These are phyloP conservation scores for Fusarium oligoseptatum DNA, from an alignment of 2,329 filamentous ascomycete species.

Conservation along the genomic window DNA sequence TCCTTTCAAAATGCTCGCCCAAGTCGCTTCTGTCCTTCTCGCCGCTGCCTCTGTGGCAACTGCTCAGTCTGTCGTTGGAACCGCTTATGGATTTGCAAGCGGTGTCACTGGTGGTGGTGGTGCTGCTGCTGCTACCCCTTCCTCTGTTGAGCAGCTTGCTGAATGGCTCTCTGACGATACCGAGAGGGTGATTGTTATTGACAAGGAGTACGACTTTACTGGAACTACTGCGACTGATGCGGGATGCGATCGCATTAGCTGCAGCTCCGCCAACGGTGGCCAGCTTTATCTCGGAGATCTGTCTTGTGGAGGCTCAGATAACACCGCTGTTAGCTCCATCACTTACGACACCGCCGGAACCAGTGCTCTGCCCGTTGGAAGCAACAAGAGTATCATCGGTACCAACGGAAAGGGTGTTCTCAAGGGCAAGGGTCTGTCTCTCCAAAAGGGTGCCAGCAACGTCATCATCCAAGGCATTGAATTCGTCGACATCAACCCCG, in stretches of 20 bases:
- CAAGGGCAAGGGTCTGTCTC: conserved; percentile 57
- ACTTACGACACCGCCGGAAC: conserved; percentile 46
- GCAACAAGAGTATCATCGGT: conserved; percentile 48
- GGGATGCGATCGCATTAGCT: conserved; percentile 48
- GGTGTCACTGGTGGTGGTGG: conserved; percentile 66
- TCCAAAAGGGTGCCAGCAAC: conserved; percentile 60
- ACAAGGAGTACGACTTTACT: conserved; percentile 47
- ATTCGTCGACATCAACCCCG: conserved; percentile 59
- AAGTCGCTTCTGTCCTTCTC: conserved; percentile 30
- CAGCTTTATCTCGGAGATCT: conserved; percentile 48
- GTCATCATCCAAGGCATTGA: conserved; percentile 66
- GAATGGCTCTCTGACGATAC: conserved; percentile 45
- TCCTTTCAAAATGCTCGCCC: not conserved
- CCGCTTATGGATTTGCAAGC: conserved; percentile 48
- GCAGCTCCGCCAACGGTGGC: conserved; percentile 46
- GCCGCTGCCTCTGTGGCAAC: conserved; percentile 38
- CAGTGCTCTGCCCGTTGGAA: conserved; percentile 41
- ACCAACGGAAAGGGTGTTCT: conserved; percentile 43
- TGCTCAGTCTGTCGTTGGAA: conserved; percentile 47
- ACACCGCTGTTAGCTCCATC: conserved; percentile 42
- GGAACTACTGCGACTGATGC: conserved; percentile 39
- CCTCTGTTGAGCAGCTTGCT: conserved; percentile 59
- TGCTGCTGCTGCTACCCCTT: conserved; percentile 59
- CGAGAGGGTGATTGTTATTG: conserved; percentile 42
- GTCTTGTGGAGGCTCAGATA: conserved; percentile 45